Evolutionary conservation across 2,329 filamentous ascomycete species (phyloP).

Genomic region (Diaporthe citri): DNA sequence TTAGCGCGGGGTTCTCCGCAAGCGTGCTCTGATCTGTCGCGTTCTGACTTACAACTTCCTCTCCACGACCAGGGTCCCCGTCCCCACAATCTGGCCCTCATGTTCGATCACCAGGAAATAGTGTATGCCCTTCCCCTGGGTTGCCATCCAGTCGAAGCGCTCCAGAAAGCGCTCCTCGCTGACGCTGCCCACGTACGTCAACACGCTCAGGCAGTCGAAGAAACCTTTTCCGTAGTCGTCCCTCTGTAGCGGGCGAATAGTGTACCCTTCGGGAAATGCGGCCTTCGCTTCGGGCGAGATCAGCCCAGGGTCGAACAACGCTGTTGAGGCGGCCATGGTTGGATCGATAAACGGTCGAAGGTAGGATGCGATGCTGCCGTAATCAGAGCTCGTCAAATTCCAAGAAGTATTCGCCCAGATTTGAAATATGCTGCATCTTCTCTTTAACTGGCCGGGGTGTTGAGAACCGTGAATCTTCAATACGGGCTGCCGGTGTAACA

Average conservation of each 20-base stretch:
- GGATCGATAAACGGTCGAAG: fast-evolving
- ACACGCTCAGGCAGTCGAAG: constrained; percentile 10
- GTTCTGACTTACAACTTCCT: constrained; percentile 13
- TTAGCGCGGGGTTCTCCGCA: neutral
- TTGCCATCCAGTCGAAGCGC: constrained; percentile 20
- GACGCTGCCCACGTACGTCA: neutral
- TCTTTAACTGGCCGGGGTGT: neutral
- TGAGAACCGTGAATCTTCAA: neutral
- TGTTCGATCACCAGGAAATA: constrained; percentile 1
- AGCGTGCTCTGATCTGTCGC: too few relatives aligned
- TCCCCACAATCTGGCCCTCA: neutral
- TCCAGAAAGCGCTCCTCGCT: neutral
- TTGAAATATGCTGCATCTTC: neutral
- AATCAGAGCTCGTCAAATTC: too few relatives aligned
- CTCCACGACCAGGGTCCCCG: constrained; percentile 1
- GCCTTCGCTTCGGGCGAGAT: constrained; percentile 1
- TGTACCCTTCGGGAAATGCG: neutral
- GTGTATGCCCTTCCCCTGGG: constrained; percentile 3
- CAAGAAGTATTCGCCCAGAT: neutral
- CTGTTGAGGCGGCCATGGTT: neutral
- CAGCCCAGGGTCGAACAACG: neutral
- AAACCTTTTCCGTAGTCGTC: neutral
- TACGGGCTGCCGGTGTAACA: neutral
- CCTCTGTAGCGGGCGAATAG: neutral
- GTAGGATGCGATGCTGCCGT: too few relatives aligned